Evolutionary conservation across 2,329 filamentous ascomycete genomes (phyloP).

Genomic region (Fusarium sp.): DNA sequence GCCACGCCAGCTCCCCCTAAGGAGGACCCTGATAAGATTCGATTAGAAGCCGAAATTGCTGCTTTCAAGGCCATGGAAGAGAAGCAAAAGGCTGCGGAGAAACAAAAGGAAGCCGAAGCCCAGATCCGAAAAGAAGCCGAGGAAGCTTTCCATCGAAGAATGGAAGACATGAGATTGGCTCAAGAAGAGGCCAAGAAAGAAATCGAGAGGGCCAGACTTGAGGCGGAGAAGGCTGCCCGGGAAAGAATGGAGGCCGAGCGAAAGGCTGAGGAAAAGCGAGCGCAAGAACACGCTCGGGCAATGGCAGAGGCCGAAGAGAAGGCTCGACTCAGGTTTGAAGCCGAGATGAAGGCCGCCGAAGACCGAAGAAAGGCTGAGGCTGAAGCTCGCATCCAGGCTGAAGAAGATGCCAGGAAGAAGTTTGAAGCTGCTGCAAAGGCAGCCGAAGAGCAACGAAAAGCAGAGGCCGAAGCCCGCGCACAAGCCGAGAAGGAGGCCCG

Average conservation of each 20-base stretch:
- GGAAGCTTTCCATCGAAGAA: constrained; percentile 50
- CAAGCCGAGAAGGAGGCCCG: constrained; percentile 55
- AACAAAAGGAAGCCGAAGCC: constrained; percentile 57
- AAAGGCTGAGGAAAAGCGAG: constrained; percentile 43
- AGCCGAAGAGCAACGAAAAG: constrained; percentile 49
- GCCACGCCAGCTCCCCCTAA: constrained; percentile 54
- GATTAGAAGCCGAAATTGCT: constrained; percentile 70
- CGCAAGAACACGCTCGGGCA: constrained; percentile 61
- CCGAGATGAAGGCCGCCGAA: constrained; percentile 58
- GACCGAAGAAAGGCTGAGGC: constrained; percentile 59
- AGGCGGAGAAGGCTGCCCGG: constrained; percentile 58
- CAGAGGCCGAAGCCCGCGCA: constrained; percentile 34
- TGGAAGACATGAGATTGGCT: constrained; percentile 45
- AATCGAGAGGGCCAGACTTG: constrained; percentile 42
- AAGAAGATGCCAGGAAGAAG: constrained; percentile 60
- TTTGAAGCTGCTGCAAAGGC: constrained; percentile 58
- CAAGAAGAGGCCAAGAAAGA: constrained; percentile 54
- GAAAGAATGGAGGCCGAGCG: constrained; percentile 58
- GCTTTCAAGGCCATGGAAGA: constrained; percentile 61
- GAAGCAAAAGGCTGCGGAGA: constrained; percentile 59
- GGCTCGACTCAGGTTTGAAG: constrained; percentile 60
- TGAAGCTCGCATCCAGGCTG: constrained; percentile 58
- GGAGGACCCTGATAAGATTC: constrained; percentile 69
- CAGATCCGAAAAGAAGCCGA: constrained; percentile 62
- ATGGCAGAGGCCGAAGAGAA: constrained; percentile 59